Evolutionary conservation across 495 filamentous ascomycete genomes (phyloP).

Genomic region (Apiosordaria backusii): DNA sequence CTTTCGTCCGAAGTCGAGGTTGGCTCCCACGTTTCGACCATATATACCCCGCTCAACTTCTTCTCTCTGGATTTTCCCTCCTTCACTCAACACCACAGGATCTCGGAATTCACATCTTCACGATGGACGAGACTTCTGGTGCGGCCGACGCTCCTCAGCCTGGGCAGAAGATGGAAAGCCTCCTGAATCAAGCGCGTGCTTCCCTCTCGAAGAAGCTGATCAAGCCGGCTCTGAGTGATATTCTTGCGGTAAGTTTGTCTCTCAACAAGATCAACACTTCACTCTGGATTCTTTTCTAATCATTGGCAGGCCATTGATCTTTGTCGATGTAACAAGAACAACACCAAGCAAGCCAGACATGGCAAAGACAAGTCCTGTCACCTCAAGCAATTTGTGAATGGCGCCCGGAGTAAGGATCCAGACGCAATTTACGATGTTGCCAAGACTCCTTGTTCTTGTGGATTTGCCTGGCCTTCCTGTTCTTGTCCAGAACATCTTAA

Average conservation of each 20-base stretch:
- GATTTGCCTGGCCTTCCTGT: constrained; percentile 27
- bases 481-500: constrained; percentile 14
- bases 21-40: background rate
- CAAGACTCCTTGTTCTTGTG: constrained; percentile 22
- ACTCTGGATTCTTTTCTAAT: background rate
- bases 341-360: constrained; percentile 14
- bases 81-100: background rate
- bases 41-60: background rate
- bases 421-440: constrained; percentile 14
- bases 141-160: background rate
- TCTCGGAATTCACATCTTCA: background rate
- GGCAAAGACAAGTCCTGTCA: constrained; percentile 29
- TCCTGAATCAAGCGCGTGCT: background rate
- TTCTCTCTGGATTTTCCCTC: background rate
- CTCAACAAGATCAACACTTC: background rate
- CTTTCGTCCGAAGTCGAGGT: background rate
- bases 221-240: background rate
- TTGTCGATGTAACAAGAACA: constrained; percentile 19
- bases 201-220: background rate
- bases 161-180: background rate
- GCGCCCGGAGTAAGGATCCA: constrained; percentile 13
- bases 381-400: constrained; percentile 22
- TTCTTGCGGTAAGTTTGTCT: background rate
- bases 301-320: constrained; percentile 16
- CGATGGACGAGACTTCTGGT: background rate